Conservation (phyloP, 345 rosid species). For the Trapa bicornis region DNA sequence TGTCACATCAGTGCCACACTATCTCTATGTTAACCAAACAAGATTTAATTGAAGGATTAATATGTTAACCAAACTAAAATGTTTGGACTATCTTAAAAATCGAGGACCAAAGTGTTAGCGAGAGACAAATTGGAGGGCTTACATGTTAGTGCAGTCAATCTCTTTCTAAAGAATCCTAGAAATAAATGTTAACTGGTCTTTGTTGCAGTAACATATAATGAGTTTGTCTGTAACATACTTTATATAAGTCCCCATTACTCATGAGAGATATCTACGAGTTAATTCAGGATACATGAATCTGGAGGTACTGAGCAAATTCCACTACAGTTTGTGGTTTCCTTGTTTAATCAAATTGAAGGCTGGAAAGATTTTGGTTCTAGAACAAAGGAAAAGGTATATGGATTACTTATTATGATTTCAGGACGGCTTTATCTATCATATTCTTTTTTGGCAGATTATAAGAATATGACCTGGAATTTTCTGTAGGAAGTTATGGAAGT, state of each 20-base stretch:
- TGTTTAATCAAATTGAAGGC: conserved; percentile 60
- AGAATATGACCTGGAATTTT: conserved; percentile 9
- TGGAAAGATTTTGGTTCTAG: conserved; percentile 19
- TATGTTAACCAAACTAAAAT: too few relatives aligned
- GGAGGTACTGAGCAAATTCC: conserved; percentile 47
- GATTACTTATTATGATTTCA: neutral
- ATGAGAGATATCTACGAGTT: conserved; percentile 5
- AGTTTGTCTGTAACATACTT: neutral
- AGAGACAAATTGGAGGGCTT: too few relatives aligned
- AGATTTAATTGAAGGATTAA: too few relatives aligned
- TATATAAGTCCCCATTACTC: neutral
- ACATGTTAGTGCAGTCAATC: too few relatives aligned
- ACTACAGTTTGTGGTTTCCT: conserved; percentile 37
- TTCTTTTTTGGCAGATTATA: neutral
- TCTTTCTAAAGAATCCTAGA: neutral
- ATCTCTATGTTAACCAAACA: too few relatives aligned
- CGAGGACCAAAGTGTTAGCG: too few relatives aligned
- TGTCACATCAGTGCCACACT: too few relatives aligned
- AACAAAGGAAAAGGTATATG: conserved; percentile 30
- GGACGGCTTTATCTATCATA: neutral
- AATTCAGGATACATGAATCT: conserved; percentile 43
- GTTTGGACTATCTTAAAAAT: too few relatives aligned
- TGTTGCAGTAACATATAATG: neutral
- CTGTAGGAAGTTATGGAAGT: conserved; percentile 57
- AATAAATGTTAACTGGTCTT: neutral